phyloP scores from a whole-genome alignment of 2,329 filamentous ascomycete genomes.

The Botrytis porri region DNA sequence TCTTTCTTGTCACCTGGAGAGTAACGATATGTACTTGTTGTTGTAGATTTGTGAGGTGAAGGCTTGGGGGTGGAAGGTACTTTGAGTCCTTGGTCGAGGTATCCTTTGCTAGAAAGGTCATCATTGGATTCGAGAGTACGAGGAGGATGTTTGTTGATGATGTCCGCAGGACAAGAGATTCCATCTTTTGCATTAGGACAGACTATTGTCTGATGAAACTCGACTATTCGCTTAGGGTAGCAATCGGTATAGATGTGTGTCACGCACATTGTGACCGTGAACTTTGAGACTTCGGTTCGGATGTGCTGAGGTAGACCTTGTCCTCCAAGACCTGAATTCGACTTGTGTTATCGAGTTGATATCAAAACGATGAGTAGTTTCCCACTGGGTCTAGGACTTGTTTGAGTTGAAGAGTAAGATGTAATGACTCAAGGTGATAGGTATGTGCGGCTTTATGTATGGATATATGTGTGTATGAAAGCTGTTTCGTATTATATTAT shows the following conservation, averaged over 20 bases:
- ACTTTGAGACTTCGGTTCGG: not conserved
- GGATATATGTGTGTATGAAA: not conserved
- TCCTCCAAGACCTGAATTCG: conserved; percentile 5
- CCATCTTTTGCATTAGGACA: conserved; percentile 41
- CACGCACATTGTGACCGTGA: conserved; percentile 48
- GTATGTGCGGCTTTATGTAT: not conserved
- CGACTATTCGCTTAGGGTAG: conserved; percentile 44
- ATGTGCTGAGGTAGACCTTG: conserved; percentile 5
- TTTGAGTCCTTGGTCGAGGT: conserved; percentile 17
- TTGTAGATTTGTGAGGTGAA: conserved; percentile 36
- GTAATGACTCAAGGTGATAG: not conserved
- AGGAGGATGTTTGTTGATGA: conserved; percentile 44
- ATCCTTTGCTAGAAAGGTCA: conserved; percentile 36
- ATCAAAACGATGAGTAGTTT: conserved; percentile 7
- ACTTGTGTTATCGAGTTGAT: not conserved
- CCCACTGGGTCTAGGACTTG: conserved; percentile 9
- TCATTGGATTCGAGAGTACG: conserved; percentile 39
- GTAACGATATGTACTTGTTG: conserved; percentile 27
- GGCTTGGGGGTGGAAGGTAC: conserved; percentile 31
- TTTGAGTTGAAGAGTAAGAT: not conserved
- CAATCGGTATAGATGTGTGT: conserved; percentile 48
- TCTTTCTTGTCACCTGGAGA: conserved; percentile 37
- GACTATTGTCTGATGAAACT: conserved; percentile 42
- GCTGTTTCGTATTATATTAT: not conserved
- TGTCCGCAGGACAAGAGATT: conserved; percentile 44